phyloP scores from a whole-genome alignment of 768 basidiomycete genomes.

The Boletus barrowsii region DNA sequence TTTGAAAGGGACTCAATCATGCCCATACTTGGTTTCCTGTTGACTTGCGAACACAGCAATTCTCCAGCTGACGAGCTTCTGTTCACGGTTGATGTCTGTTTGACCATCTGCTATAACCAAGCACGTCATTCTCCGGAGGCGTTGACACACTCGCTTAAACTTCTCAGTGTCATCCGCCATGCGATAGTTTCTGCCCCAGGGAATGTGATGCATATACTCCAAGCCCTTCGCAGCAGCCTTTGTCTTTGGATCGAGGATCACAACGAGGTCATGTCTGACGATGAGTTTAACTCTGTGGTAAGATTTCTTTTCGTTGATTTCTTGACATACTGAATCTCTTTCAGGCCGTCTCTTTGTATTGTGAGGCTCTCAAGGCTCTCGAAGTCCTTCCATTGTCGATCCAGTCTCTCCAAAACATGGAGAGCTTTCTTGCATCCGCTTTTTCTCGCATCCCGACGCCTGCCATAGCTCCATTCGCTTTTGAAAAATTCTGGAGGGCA shows the following conservation, averaged over 20 bases:
- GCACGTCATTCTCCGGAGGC: conserved; percentile 22
- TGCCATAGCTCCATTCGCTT: conserved; percentile 49
- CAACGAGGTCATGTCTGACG: conserved; percentile 35
- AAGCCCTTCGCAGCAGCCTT: conserved; percentile 37
- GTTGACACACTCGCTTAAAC: conserved; percentile 31
- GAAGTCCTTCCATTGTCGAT: conserved; percentile 38
- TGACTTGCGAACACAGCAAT: conserved; percentile 7
- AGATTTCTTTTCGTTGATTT: conserved; percentile 15
- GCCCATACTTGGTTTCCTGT: conserved; percentile 16
- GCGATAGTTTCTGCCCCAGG: conserved; percentile 29
- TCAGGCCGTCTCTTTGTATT: conserved; percentile 42
- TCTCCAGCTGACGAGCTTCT: conserved; percentile 25
- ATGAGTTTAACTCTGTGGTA: conserved; percentile 50
- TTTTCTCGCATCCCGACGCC: conserved; percentile 48
- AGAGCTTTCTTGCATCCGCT: conserved; percentile 48
- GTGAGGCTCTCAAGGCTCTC: conserved; percentile 40
- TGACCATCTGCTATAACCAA: conserved; percentile 36
- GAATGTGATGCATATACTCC: conserved; percentile 36
- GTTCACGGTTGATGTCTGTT: conserved; percentile 25
- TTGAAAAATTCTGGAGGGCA: conserved; percentile 55
- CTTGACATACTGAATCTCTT: background rate
- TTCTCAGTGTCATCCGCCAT: conserved; percentile 35
- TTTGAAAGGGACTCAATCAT: conserved; percentile 20
- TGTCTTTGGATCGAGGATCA: conserved; percentile 55
- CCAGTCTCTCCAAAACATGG: conserved; percentile 38